phyloP scores from a whole-genome alignment of 305 asterid genomes.

The Fraxinus angustifolia region DNA sequence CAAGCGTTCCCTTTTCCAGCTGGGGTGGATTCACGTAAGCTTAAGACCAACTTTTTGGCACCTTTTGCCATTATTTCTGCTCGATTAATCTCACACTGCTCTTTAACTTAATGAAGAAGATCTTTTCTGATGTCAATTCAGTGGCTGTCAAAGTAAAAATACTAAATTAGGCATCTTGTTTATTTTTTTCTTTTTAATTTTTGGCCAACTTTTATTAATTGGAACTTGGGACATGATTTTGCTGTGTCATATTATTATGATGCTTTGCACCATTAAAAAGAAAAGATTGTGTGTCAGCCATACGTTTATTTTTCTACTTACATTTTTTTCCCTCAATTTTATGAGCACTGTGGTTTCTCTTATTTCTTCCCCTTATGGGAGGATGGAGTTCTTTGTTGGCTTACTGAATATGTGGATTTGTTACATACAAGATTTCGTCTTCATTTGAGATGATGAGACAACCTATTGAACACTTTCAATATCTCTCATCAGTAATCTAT shows the following conservation, averaged over 20 bases:
- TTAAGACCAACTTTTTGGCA: slow-evolving; percentile 21
- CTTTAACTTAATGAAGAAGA: neutral
- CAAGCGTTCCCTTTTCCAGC: slow-evolving; percentile 73
- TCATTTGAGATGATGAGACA: slow-evolving; percentile 15
- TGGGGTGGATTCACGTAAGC: slow-evolving; percentile 99
- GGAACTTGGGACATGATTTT: neutral
- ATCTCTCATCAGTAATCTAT: neutral
- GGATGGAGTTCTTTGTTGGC: neutral
- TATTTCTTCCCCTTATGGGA: slow-evolving; percentile 3
- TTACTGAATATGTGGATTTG: neutral
- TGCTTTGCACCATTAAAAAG: neutral
- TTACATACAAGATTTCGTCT: neutral
- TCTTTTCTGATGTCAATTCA: neutral
- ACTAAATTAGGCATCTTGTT: slow-evolving; percentile 2
- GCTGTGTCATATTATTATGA: neutral
- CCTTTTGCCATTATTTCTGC: neutral
- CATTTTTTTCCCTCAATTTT: neutral
- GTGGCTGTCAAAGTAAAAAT: neutral
- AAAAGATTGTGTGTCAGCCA: neutral
- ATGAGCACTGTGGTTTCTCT: neutral
- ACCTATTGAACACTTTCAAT: neutral
- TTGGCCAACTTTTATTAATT: slow-evolving; percentile 14
- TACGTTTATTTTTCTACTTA: neutral
- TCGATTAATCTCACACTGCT: slow-evolving; percentile 1
- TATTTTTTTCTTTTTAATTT: neutral